A percentile compares a stretch with the other conserved stretches of the same genome.
phyloP scores from a whole-genome alignment of 2,329 filamentous ascomycete genomes.

The Penicillium occitanis region DNA sequence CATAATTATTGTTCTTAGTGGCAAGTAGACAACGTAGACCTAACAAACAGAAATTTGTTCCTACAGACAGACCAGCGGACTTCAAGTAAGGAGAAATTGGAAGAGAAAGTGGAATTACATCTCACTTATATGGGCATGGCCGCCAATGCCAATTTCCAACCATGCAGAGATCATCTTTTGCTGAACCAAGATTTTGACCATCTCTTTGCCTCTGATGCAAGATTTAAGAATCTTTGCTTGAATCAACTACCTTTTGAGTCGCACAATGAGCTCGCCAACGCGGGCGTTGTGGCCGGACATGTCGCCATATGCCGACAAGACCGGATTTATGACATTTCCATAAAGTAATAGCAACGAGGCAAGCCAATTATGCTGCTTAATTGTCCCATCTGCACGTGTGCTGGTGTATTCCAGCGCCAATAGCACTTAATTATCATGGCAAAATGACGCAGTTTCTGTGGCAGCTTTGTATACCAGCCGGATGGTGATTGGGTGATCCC shows the following conservation, averaged over 20 bases:
- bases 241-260: neutral
- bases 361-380: neutral
- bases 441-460: slow-evolving; percentile 7
- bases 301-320: neutral
- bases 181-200: slow-evolving; percentile 6
- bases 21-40: neutral
- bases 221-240: neutral
- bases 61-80: neutral
- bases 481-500: slow-evolving; percentile 6
- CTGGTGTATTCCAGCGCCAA: neutral
- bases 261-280: slow-evolving; percentile 1
- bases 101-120: neutral
- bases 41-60: neutral
- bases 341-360: neutral
- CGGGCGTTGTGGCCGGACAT: neutral
- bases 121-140: neutral
- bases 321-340: slow-evolving; percentile 9
- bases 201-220: slow-evolving; percentile 18
- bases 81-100: neutral
- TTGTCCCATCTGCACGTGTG: neutral
- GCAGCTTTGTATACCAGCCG: neutral
- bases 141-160: neutral
- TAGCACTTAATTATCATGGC: neutral
- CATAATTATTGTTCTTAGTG: slow-evolving; percentile 3
- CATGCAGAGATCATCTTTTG: neutral